phyloP scores from a whole-genome alignment of 805 yeast genomes.

The Henningerozyma blattae region DNA sequence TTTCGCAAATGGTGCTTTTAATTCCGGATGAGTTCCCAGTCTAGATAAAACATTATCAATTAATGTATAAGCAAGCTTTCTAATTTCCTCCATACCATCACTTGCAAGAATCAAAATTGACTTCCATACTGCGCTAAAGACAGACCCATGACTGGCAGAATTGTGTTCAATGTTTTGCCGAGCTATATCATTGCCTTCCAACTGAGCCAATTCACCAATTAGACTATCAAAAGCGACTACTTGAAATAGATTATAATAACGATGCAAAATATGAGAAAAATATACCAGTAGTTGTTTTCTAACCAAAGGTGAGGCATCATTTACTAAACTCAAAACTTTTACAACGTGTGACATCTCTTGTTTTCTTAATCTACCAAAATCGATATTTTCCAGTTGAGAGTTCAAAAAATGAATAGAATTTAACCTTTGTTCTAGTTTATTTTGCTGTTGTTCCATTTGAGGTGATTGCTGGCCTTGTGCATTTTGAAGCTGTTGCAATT shows the following conservation, averaged over 20 bases:
- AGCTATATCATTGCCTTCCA: constrained; percentile 26
- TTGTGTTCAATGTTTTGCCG: constrained; percentile 5
- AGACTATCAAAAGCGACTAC: constrained; percentile 80
- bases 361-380: constrained; percentile 38
- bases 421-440: constrained; percentile 23
- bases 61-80: constrained; percentile 55
- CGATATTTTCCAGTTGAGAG: constrained; percentile 19
- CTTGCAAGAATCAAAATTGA: constrained; percentile 66
- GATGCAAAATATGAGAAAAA: constrained; percentile 59
- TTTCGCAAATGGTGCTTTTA: constrained; percentile 51
- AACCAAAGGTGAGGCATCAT: constrained; percentile 85
- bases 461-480: constrained; percentile 18
- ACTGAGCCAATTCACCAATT: constrained; percentile 62
- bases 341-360: constrained; percentile 64
- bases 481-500: constrained; percentile 19
- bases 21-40: constrained; percentile 38
- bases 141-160: constrained; percentile 80
- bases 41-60: constrained; percentile 61
- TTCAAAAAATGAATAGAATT: constrained; percentile 19
- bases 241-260: constrained; percentile 61
- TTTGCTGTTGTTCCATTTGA: constrained; percentile 17
- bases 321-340: constrained; percentile 51
- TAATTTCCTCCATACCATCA: constrained; percentile 81
- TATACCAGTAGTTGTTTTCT: constrained; percentile 74
- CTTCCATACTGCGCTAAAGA: constrained; percentile 81